Base-by-base conservation (phyloP, 177 flowering plant genomes). In the Tripterygium wilfordii region DNA sequence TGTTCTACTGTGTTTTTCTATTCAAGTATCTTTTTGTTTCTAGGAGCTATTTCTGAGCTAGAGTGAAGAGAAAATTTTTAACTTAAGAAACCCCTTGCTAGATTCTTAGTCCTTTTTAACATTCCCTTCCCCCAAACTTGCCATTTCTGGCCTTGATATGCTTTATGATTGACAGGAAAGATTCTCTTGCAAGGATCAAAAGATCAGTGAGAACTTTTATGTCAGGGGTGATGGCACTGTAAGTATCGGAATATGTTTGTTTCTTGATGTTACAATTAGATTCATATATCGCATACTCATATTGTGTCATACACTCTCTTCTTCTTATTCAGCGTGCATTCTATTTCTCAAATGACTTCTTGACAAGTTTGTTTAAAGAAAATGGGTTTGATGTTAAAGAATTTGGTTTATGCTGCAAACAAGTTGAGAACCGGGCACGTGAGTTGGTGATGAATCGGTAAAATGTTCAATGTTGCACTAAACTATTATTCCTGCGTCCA, bases 211-310 rank as follows among this genome's bases (percentile, higher is more conserved):
- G 51, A 89, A 92, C 61, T 92, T 92, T 51, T 92, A 73, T 72
- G 97, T 84, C 61, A 72, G 99, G 60, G 99, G 99, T 54, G 99
- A 92, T 71, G 99, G 99, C 46, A 92, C 99, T 63, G 99, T 92
- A 68, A 79, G 99, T 77, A 53, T 24, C 30, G 4, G 4, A 42
- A 3, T 40, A 3, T 24, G 18, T 42, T n/a, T n/a, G n/a, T n/a
- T n/a, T n/a, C n/a, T n/a, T n/a, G n/a, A n/a, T n/a, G n/a, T n/a
- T n/a, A n/a, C n/a, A n/a, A n/a, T n/a, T n/a, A n/a, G n/a, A n/a
- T n/a, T n/a, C n/a, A n/a, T n/a, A n/a, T n/a, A n/a, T n/a, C n/a
- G n/a, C n/a, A n/a, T n/a, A n/a, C n/a, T n/a, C n/a, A n/a, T n/a
- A n/a, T n/a, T n/a, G n/a, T n/a, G n/a, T n/a, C n/a, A n/a, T n/a